phyloP scores from a whole-genome alignment of 2,329 filamentous ascomycete genomes.

The Bimuria novae-zelandiae region DNA sequence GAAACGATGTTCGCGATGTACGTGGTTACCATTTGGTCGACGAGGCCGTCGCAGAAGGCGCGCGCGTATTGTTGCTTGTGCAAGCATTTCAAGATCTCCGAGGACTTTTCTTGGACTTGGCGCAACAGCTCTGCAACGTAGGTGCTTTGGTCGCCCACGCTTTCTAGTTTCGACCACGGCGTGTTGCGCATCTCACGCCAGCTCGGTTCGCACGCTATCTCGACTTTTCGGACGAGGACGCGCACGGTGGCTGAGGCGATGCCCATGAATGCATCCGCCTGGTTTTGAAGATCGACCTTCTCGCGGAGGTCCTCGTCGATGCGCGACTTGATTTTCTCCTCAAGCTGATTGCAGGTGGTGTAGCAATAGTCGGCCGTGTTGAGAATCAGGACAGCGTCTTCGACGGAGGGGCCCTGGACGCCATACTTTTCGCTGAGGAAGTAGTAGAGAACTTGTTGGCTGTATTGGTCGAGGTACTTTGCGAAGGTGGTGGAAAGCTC shows the following conservation, averaged over 20 bases:
- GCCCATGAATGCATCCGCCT: slow-evolving; percentile 93
- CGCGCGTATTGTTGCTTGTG: slow-evolving; percentile 92
- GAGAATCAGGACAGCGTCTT: slow-evolving; percentile 82
- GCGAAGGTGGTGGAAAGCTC: slow-evolving; percentile 85
- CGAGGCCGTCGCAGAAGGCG: slow-evolving; percentile 94
- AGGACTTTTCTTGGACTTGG: slow-evolving; percentile 71
- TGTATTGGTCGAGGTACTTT: slow-evolving; percentile 94
- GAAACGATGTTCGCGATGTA: slow-evolving; percentile 86
- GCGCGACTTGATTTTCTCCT: slow-evolving; percentile 90
- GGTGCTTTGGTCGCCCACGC: slow-evolving; percentile 88
- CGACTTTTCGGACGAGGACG: slow-evolving; percentile 80
- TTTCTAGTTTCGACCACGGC: slow-evolving; percentile 92
- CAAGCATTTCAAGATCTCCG: slow-evolving; percentile 75
- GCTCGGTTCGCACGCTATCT: slow-evolving; percentile 78
- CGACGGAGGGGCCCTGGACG: slow-evolving; percentile 63
- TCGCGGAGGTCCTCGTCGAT: slow-evolving; percentile 78
- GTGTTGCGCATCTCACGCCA: slow-evolving; percentile 99
- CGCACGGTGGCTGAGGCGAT: slow-evolving; percentile 88
- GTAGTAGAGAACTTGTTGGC: slow-evolving; percentile 84
- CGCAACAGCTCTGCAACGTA: slow-evolving; percentile 84
- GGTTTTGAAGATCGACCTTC: slow-evolving; percentile 83
- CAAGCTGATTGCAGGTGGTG: slow-evolving; percentile 86
- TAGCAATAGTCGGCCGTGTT: slow-evolving; percentile 99
- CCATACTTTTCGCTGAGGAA: slow-evolving; percentile 66
- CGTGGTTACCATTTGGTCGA: slow-evolving; percentile 78